These are phyloP conservation scores for Fusarium lateritium DNA, from an alignment of 2,329 filamentous ascomycete genomes.

Conservation along the genomic window DNA sequence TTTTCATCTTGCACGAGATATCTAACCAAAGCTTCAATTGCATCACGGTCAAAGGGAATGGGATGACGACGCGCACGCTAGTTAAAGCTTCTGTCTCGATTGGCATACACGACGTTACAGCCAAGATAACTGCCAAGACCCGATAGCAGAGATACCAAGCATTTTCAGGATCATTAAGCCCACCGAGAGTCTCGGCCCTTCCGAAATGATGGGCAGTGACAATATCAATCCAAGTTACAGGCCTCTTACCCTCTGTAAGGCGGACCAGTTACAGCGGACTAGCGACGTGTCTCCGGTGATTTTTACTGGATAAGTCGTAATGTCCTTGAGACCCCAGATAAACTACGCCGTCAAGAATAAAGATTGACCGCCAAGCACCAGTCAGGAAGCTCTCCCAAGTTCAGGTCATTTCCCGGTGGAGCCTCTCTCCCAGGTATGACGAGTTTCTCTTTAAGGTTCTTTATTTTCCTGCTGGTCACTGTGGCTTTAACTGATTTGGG, in stretches of 20 bases:
- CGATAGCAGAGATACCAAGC: slow-evolving; percentile 31
- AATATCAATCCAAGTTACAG: slow-evolving; percentile 3
- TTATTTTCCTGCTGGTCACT: slow-evolving; percentile 30
- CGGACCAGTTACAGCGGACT: slow-evolving; percentile 36
- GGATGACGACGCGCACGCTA: slow-evolving; percentile 21
- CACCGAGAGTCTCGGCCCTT: slow-evolving; percentile 27
- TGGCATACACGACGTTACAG: slow-evolving; percentile 25
- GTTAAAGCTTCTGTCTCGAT: slow-evolving; percentile 13
- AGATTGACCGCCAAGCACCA: slow-evolving; percentile 40
- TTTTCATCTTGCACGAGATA: background rate
- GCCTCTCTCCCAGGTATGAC: slow-evolving; percentile 31
- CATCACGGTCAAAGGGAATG: background rate
- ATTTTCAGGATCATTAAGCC: slow-evolving; percentile 5
- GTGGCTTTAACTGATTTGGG: slow-evolving; percentile 31
- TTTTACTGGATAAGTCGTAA: slow-evolving; percentile 32
- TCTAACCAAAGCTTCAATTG: background rate
- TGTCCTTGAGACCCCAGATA: slow-evolving; percentile 2
- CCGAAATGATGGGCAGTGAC: slow-evolving; percentile 35
- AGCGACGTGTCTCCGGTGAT: slow-evolving; percentile 29
- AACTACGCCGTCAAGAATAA: slow-evolving; percentile 20
- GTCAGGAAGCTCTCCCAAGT: slow-evolving; percentile 32
- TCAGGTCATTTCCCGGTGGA: slow-evolving; percentile 40
- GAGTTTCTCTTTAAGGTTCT: slow-evolving; percentile 34
- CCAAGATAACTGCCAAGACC: slow-evolving; percentile 37
- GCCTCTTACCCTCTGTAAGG: slow-evolving; percentile 26